Conservation (phyloP, 2,329 filamentous ascomycete genomes). For the Penicillium sp. region DNA sequence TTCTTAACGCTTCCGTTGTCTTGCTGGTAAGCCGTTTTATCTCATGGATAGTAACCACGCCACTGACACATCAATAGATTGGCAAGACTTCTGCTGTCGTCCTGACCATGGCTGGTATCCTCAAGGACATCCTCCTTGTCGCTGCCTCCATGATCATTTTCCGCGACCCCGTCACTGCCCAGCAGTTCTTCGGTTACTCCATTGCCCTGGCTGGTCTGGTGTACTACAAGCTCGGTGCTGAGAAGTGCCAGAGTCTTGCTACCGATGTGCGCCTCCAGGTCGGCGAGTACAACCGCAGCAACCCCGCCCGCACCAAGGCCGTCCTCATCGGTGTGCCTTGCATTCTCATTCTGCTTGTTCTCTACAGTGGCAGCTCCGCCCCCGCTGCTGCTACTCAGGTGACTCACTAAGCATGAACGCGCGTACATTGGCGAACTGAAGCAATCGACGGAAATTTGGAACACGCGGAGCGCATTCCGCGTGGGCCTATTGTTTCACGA, state of each 20-base stretch:
- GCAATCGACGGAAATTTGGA: constrained; percentile 5
- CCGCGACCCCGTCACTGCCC: constrained; percentile 57
- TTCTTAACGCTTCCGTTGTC: constrained; percentile 70
- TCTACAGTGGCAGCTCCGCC: constrained; percentile 18
- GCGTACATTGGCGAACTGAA: background rate
- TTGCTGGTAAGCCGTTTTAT: constrained; percentile 44
- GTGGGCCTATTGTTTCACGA: constrained; percentile 5
- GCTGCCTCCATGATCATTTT: constrained; percentile 65
- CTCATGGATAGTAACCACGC: background rate
- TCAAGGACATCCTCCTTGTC: constrained; percentile 76
- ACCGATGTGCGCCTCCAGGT: constrained; percentile 36
- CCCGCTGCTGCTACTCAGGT: constrained; percentile 4
- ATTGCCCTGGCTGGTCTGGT: constrained; percentile 57
- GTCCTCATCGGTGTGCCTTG: constrained; percentile 14
- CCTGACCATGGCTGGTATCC: constrained; percentile 69
- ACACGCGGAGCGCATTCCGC: background rate
- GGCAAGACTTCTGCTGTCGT: constrained; percentile 75
- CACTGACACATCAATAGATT: constrained; percentile 40
- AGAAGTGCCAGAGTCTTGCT: constrained; percentile 46
- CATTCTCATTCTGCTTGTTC: constrained; percentile 15
- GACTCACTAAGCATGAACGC: constrained; percentile 13
- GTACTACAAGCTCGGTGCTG: constrained; percentile 56
- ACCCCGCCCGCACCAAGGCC: constrained; percentile 19
- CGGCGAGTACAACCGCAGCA: constrained; percentile 22
- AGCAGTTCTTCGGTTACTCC: constrained; percentile 67